Conservation (phyloP, 768 basidiomycete species). For the Boletus coccyginus region DNA sequence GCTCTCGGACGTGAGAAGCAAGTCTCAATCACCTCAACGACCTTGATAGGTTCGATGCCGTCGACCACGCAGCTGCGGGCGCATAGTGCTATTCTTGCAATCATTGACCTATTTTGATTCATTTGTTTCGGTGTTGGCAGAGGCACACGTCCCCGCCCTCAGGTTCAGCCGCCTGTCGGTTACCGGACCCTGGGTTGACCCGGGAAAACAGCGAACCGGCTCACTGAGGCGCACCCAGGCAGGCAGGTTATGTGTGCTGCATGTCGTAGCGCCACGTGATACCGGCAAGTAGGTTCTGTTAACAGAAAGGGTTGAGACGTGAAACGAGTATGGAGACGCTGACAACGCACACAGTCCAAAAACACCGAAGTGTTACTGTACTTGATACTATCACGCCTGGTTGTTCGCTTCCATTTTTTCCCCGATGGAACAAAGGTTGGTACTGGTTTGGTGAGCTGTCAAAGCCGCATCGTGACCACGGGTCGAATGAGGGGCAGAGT, state of each 20-base stretch:
- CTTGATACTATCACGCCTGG: conserved; percentile 1
- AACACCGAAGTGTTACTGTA: conserved; percentile 13
- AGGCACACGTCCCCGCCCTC: conserved; percentile 2
- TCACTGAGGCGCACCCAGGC: neutral
- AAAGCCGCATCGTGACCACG: conserved; percentile 9
- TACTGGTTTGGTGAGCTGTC: conserved; percentile 11
- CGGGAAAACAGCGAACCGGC: neutral
- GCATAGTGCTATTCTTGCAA: conserved; percentile 15
- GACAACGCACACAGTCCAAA: conserved; percentile 15
- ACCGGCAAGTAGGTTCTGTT: conserved; percentile 28
- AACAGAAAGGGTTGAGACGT: conserved; percentile 17
- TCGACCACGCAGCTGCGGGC: conserved; percentile 1
- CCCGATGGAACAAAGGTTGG: conserved; percentile 18
- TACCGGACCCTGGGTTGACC: conserved; percentile 12
- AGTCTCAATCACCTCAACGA: neutral
- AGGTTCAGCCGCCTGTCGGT: conserved; percentile 7
- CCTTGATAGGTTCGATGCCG: conserved; percentile 10
- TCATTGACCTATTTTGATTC: neutral
- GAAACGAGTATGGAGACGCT: conserved; percentile 28
- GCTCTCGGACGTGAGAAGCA: conserved; percentile 12
- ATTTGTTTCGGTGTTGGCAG: conserved; percentile 7
- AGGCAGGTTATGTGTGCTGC: neutral
- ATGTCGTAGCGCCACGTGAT: conserved; percentile 20
- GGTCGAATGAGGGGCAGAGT: conserved; percentile 1
- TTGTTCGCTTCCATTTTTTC: conserved; percentile 24